Base-by-base conservation (phyloP, 2,329 filamentous ascomycete species). In the Fusarium mundagurra region DNA sequence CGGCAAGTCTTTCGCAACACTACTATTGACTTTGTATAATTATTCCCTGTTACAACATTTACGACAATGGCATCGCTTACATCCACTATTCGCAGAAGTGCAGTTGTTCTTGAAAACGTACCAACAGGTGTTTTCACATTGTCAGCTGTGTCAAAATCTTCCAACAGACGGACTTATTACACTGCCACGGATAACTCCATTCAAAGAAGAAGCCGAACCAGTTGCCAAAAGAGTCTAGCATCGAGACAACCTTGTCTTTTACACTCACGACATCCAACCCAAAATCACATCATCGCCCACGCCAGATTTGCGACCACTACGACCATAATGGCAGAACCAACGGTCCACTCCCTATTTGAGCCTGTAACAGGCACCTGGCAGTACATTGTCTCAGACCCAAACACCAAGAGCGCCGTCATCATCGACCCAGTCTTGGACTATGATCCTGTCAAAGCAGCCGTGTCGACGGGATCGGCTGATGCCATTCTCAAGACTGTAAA, bases 341-440 rank as follows among this genome's bases (percentile, higher is more conserved):
- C 31, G 0, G 29, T 78, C 2, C 69, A 78, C 8, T 51, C 69
- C 20, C 14, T 78, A 0, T 78, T 78, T 27, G 76, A 78, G 33
- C 36, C 51, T 7, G 61, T 69, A 12, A 86, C 90, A 0, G 84
- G 83, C 16, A 90, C 89, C 17, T 91, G 87, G 87, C 90, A 92
- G 76, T 91, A 91, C 69, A 73, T 92, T 1, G 86, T 92, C 3
- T 87, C 85, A 1, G 89, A 92, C 68, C 85, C 88, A 0, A 65
- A 76, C 0, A 89, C 88, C 0, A 77, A 74, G 4, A 76, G 75
- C 0, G 87, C 89, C 3, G 86, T 85, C 64, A 88, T 92, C 59
- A 91, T 92, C 73, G 91, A 92, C 73, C 83, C 90, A 0, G 91
- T 92, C 0, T 77, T 92, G 6, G 86, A 92, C 77, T 91, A 86